A percentile compares a stretch with the other conserved stretches of the same genome.
These are phyloP conservation scores for Inga leiocalycina DNA, from an alignment of 306 rosid species.

Conservation along the genomic window DNA sequence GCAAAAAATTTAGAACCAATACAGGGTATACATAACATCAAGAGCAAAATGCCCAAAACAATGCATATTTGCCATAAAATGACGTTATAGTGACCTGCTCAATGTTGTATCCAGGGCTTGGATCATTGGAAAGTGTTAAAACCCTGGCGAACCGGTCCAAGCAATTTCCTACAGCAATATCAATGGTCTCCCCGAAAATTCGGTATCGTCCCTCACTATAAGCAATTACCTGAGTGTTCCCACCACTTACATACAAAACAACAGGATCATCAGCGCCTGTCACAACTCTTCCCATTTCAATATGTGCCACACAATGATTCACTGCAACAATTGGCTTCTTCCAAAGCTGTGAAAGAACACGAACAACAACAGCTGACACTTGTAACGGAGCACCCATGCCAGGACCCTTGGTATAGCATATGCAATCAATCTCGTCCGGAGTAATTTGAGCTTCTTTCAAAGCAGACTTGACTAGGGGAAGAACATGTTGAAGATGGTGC, in stretches of 20 bases:
- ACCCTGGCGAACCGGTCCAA: slow-evolving; percentile 95
- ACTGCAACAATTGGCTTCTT: slow-evolving; percentile 89
- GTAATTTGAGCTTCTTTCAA: slow-evolving; percentile 61
- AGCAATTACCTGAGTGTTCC: slow-evolving; percentile 93
- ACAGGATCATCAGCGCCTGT: slow-evolving; percentile 96
- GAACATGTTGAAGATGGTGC: slow-evolving; percentile 81
- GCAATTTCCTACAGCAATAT: slow-evolving; percentile 92
- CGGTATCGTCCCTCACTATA: slow-evolving; percentile 90
- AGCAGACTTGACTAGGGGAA: slow-evolving; percentile 77
- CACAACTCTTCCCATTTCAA: slow-evolving; percentile 95
- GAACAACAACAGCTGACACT: slow-evolving; percentile 78
- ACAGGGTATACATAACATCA: neutral
- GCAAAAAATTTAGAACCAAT: neutral
- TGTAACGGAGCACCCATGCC: slow-evolving; percentile 97
- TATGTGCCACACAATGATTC: slow-evolving; percentile 92
- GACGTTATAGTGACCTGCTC: slow-evolving; percentile 62
- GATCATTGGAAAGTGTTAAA: slow-evolving; percentile 83
- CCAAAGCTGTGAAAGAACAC: slow-evolving; percentile 88
- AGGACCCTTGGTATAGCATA: slow-evolving; percentile 94
- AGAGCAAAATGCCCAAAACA: neutral
- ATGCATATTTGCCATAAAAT: neutral
- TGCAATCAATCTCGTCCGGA: slow-evolving; percentile 75
- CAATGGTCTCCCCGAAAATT: slow-evolving; percentile 94
- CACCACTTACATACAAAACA: slow-evolving; percentile 91
- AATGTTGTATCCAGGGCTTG: slow-evolving; percentile 86